A percentile compares a stretch with the other conserved stretches of the same genome.
phyloP scores from a whole-genome alignment of 2,329 filamentous ascomycete genomes.

The Cercospora beticola region DNA sequence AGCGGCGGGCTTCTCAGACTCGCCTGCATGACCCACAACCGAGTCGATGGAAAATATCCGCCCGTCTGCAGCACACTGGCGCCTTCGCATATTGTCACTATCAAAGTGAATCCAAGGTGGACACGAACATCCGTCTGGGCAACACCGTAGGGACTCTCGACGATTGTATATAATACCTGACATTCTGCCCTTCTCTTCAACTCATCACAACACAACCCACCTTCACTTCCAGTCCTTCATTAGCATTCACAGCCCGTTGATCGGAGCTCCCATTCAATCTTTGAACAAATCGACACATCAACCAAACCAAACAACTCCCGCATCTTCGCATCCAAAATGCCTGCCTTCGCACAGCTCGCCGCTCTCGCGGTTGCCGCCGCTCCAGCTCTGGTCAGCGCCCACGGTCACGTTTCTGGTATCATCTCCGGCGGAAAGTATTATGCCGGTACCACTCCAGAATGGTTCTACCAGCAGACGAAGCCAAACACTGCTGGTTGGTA shows the following conservation, averaged over 20 bases:
- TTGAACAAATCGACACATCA: slow-evolving; percentile 4
- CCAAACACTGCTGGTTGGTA: slow-evolving; percentile 49
- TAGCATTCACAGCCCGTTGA: slow-evolving; percentile 17
- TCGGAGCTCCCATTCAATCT: slow-evolving; percentile 20
- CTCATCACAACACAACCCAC: slow-evolving; percentile 6
- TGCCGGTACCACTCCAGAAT: slow-evolving; percentile 43
- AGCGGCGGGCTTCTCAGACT: neutral
- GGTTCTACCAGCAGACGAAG: slow-evolving; percentile 57
- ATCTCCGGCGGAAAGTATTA: slow-evolving; percentile 51
- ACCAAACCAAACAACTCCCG: neutral
- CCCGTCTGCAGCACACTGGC: slow-evolving; percentile 16
- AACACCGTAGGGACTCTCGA: neutral
- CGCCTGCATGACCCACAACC: slow-evolving; percentile 1
- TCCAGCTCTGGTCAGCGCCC: slow-evolving; percentile 42
- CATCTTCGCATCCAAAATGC: slow-evolving; percentile 17
- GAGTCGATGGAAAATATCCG: slow-evolving; percentile 18
- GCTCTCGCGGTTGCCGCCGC: slow-evolving; percentile 21
- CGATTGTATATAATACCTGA: slow-evolving; percentile 16
- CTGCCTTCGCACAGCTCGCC: slow-evolving; percentile 19
- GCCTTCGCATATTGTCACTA: slow-evolving; percentile 17
- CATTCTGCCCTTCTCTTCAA: neutral
- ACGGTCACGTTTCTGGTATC: slow-evolving; percentile 47
- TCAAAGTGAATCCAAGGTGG: slow-evolving; percentile 20
- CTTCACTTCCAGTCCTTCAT: slow-evolving; percentile 19
- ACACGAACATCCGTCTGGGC: slow-evolving; percentile 2